These are phyloP conservation scores for Paratinospora sagittata DNA, from an alignment of 164 flowering plant genomes.

Conservation along the genomic window DNA sequence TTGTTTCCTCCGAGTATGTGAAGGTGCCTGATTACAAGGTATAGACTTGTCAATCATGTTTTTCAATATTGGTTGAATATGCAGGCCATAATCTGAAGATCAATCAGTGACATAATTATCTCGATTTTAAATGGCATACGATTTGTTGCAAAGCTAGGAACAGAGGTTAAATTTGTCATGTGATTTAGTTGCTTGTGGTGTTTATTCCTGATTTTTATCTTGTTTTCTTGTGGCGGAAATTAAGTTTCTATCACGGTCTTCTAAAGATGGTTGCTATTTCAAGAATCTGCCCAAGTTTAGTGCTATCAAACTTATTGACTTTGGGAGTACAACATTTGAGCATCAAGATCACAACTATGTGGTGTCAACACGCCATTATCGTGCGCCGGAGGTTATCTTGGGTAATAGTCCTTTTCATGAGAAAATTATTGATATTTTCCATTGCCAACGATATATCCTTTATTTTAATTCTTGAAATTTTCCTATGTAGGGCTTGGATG, in stretches of 20 bases:
- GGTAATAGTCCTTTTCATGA: constrained; percentile 34
- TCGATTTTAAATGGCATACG: neutral
- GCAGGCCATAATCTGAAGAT: neutral
- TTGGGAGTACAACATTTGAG: constrained; percentile 87
- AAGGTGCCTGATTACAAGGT: constrained; percentile 94
- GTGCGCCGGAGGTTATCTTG: constrained; percentile 73
- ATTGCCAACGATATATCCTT: neutral
- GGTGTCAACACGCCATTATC: constrained; percentile 72
- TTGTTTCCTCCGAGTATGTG: constrained; percentile 72
- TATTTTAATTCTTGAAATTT: neutral
- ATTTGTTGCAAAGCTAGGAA: neutral
- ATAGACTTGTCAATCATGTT: constrained; percentile 2
- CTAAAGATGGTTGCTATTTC: constrained; percentile 63
- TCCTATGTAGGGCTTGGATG: constrained; percentile 80
- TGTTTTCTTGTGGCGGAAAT: constrained; percentile 10
- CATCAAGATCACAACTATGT: constrained; percentile 85
- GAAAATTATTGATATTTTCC: neutral
- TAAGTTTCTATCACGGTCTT: constrained; percentile 49
- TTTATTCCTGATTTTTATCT: neutral
- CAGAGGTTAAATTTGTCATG: neutral
- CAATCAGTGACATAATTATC: neutral
- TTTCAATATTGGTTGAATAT: neutral
- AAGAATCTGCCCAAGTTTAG: constrained; percentile 82
- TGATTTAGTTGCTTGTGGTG: neutral
- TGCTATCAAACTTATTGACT: constrained; percentile 90